Percentiles rank a stretch among this genome's conserved stretches.
Evolutionary conservation across 306 rosid genomes (phyloP).

Genomic region (Castanea mollissima): DNA sequence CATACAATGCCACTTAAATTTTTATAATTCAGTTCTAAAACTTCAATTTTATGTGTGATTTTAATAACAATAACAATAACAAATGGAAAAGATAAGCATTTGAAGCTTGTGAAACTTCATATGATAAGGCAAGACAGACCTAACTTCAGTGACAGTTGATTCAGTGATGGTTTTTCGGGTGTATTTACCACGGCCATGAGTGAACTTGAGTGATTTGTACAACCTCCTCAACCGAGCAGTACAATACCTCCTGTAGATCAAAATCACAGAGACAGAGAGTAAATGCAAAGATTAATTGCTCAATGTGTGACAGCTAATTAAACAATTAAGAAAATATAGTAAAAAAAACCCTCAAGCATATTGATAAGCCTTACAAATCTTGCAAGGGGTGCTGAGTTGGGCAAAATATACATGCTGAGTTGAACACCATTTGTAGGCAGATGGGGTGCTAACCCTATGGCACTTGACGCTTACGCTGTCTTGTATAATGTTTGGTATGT

Average conservation of each 20-base stretch:
- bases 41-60: neutral
- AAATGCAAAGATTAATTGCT: too few relatives aligned
- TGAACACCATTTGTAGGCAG: too few relatives aligned
- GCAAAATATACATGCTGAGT: too few relatives aligned
- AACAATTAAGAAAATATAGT: too few relatives aligned
- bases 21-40: neutral
- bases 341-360: neutral
- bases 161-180: constrained; percentile 63
- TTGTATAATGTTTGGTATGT: too few relatives aligned
- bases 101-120: neutral
- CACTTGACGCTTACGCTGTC: too few relatives aligned
- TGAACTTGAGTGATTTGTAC: constrained; percentile 89
- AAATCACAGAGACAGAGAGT: neutral
- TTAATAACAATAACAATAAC: neutral
- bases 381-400: too few relatives aligned
- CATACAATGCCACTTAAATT: neutral
- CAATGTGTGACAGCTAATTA: neutral
- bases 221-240: constrained; percentile 91
- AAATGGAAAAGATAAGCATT: neutral
- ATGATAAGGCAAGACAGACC: constrained; percentile 39
- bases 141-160: constrained; percentile 79
- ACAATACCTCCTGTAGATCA: constrained; percentile 74
- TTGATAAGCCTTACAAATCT: too few relatives aligned
- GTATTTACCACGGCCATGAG: constrained; percentile 97
- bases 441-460: too few relatives aligned